A percentile compares a stretch with the other conserved stretches of the same genome.
Evolutionary conservation across 2,329 filamentous ascomycete genomes (phyloP).

Genomic region (Lachnellula arida): DNA sequence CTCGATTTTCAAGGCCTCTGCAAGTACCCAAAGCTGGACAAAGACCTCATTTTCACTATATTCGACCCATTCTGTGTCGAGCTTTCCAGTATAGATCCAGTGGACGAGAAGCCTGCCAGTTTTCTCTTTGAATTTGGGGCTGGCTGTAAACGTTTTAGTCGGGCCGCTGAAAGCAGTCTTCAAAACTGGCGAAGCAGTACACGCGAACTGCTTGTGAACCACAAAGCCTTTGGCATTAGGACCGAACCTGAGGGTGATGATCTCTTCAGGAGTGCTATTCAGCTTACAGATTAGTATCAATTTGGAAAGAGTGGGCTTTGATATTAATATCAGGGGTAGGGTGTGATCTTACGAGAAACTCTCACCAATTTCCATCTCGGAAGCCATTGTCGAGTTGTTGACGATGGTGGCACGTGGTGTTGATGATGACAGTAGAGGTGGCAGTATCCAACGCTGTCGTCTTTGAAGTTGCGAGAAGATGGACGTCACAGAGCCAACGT

Average conservation of each 20-base stretch:
- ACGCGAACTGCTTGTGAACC: neutral
- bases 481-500: no score
- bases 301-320: no score
- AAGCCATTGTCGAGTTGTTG: neutral
- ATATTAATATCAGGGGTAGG: no score
- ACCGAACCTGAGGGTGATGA: neutral
- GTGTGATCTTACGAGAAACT: neutral
- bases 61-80: neutral
- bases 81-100: neutral
- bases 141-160: neutral
- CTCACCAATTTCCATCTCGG: neutral
- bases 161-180: neutral
- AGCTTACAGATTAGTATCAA: no score
- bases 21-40: neutral
- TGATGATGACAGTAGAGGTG: neutral
- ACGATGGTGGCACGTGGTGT: no score
- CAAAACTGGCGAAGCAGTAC: neutral
- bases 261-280: neutral
- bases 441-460: no score
- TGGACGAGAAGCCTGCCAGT: neutral
- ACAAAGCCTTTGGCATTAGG: neutral
- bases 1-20: neutral
- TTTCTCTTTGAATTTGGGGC: neutral
- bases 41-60: neutral
- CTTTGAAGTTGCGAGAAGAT: no score